Evolutionary conservation across 805 yeast genomes (phyloP).

Genomic region (Dipodascus albidus): DNA sequence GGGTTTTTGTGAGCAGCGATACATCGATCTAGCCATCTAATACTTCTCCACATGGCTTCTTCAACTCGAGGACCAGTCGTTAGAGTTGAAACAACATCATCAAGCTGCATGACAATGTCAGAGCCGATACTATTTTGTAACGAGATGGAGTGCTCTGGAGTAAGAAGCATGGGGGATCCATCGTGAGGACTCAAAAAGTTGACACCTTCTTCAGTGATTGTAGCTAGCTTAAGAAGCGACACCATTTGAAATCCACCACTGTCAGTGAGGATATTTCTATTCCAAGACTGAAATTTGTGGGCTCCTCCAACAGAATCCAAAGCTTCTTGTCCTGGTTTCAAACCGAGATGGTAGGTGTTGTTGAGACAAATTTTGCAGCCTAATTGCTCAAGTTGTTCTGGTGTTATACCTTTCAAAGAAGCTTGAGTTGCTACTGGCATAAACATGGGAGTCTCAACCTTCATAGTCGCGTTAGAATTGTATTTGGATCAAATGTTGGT

Average conservation of each 20-base stretch:
- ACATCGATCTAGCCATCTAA: conserved; percentile 35
- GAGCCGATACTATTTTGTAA: conserved; percentile 34
- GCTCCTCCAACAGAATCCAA: conserved; percentile 34
- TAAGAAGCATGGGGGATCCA: conserved; percentile 34
- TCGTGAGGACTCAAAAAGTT: conserved; percentile 34
- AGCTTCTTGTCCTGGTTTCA: conserved; percentile 32
- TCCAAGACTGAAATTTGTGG: conserved; percentile 32
- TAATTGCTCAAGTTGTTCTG: conserved; percentile 29
- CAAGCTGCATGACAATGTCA: conserved; percentile 37
- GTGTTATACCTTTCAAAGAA: conserved; percentile 33
- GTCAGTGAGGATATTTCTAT: conserved; percentile 32
- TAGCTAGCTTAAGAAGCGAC: conserved; percentile 32
- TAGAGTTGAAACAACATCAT: conserved; percentile 33
- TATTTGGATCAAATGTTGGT: background rate
- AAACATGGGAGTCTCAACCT: conserved; percentile 32
- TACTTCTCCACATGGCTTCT: conserved; percentile 34
- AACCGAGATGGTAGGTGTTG: conserved; percentile 34
- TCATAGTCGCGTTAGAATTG: background rate
- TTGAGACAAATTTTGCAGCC: conserved; percentile 33
- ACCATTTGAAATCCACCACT: conserved; percentile 39
- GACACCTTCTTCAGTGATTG: conserved; percentile 37
- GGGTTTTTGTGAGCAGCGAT: conserved; percentile 33
- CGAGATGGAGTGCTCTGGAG: conserved; percentile 37
- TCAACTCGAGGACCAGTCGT: conserved; percentile 35
- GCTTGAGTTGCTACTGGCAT: conserved; percentile 41